A percentile compares a stretch with the other conserved stretches of the same genome.
These are phyloP conservation scores for Trametes versicolor DNA, from an alignment of 1,284 basidiomycete species.

Conservation along the genomic window DNA sequence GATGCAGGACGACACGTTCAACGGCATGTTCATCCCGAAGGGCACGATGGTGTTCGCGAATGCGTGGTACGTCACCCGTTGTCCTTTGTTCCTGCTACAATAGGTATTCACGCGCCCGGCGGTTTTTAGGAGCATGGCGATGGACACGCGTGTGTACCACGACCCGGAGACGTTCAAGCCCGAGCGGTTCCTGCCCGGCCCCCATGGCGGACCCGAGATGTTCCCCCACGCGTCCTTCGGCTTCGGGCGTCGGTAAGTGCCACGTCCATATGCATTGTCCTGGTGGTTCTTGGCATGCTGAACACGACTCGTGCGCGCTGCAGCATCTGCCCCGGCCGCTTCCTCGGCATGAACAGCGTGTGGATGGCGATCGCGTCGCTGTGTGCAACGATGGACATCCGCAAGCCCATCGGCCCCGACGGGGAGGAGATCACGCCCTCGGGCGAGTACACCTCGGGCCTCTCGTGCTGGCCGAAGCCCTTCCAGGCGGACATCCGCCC, in stretches of 20 bases:
- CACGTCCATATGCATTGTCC: not conserved
- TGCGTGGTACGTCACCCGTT: conserved; percentile 30
- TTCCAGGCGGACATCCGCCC: conserved; percentile 40
- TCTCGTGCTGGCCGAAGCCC: conserved; percentile 36
- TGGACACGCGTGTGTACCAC: conserved; percentile 35
- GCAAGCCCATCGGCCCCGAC: conserved; percentile 29
- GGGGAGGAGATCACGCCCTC: conserved; percentile 34
- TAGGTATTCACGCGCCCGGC: not conserved
- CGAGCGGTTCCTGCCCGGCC: conserved; percentile 35
- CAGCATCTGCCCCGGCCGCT: conserved; percentile 37
- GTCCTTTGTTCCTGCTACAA: conserved; percentile 23
- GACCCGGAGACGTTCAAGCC: conserved; percentile 36
- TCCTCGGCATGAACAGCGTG: conserved; percentile 37
- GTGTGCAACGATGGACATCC: conserved; percentile 37
- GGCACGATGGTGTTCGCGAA: conserved; percentile 39
- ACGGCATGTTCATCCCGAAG: conserved; percentile 39
- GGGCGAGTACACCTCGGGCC: conserved; percentile 33
- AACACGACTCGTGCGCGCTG: not conserved
- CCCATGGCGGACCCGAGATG: conserved; percentile 22
- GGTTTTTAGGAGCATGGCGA: conserved; percentile 32
- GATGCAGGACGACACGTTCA: conserved; percentile 38
- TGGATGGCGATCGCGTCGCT: conserved; percentile 38
- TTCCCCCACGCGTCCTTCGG: conserved; percentile 37
- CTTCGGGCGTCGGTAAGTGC: conserved; percentile 38
- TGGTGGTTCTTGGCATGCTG: not conserved